Percentiles rank a stretch among this genome's conserved stretches.
These are phyloP conservation scores for Psidium friedrichsthalianum DNA, from an alignment of 345 rosid genomes.

Conservation along the genomic window DNA sequence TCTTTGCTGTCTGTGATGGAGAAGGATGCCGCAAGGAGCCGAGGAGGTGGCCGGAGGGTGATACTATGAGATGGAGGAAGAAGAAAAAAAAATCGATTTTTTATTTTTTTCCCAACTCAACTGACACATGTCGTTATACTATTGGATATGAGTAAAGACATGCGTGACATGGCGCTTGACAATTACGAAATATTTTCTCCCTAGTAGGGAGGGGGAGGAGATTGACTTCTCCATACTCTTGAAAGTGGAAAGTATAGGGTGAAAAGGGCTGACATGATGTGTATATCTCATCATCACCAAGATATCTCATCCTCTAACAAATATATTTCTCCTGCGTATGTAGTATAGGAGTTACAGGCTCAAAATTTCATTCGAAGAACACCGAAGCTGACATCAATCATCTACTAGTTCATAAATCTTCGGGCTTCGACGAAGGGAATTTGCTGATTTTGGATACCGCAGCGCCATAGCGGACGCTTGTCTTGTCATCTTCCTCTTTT, in stretches of 20 bases:
- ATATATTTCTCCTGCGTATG: not conserved
- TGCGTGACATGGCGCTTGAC: too few species aligned
- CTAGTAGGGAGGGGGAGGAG: too few species aligned
- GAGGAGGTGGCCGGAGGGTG: too few species aligned
- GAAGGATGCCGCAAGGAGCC: too few species aligned
- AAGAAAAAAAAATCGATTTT: too few species aligned
- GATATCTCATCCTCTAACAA: not conserved
- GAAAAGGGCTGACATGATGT: not conserved
- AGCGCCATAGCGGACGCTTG: not conserved
- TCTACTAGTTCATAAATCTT: not conserved
- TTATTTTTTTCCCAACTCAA: too few species aligned
- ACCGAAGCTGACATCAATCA: not conserved
- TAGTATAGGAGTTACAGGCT: not conserved
- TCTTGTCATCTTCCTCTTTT: not conserved
- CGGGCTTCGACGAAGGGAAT: not conserved
- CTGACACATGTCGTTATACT: too few species aligned
- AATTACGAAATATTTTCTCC: too few species aligned
- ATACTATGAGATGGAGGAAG: too few species aligned
- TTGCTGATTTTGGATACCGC: not conserved
- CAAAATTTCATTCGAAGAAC: not conserved
- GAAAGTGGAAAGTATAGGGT: not conserved
- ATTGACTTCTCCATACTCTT: not conserved
- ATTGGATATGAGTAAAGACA: too few species aligned
- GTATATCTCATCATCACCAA: not conserved
- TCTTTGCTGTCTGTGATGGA: too few species aligned